Evolutionary conservation across 805 yeast genomes (phyloP).

Genomic region (Lipomyces sp.): DNA sequence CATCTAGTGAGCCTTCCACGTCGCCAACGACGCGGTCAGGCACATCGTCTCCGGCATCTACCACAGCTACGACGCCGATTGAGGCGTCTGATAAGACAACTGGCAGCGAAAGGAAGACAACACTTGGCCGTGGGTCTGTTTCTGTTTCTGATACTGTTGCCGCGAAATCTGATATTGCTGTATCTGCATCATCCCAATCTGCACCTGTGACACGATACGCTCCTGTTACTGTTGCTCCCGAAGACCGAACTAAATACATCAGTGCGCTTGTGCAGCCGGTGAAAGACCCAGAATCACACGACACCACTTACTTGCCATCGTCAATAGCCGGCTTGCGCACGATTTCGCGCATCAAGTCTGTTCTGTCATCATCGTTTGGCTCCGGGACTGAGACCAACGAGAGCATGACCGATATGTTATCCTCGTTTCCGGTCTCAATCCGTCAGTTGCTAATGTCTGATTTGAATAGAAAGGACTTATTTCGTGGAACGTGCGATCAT

Average conservation of each 20-base stretch:
- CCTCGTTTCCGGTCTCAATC: not conserved
- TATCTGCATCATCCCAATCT: not conserved
- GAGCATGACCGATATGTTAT: not conserved
- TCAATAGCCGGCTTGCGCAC: not conserved
- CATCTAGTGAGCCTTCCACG: not conserved
- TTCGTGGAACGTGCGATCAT: slow-evolving; percentile 1
- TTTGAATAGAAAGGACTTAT: not conserved
- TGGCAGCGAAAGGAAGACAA: not conserved
- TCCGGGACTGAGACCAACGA: not conserved
- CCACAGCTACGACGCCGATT: not conserved
- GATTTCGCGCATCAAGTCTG: not conserved
- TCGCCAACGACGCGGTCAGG: not conserved
- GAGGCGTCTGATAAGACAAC: not conserved
- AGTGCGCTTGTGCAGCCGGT: not conserved
- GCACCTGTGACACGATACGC: not conserved
- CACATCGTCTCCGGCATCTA: not conserved
- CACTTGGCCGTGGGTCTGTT: no score
- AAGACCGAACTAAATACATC: not conserved
- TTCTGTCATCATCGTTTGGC: not conserved
- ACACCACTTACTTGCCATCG: not conserved
- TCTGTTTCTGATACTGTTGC: no score
- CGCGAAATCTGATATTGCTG: not conserved
- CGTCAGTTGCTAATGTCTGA: not conserved
- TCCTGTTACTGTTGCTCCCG: not conserved
- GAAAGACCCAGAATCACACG: not conserved